Percentiles rank a stretch among this genome's conserved stretches.
phyloP scores from a whole-genome alignment of 2,329 filamentous ascomycete species.

The Zalaria sp. region DNA sequence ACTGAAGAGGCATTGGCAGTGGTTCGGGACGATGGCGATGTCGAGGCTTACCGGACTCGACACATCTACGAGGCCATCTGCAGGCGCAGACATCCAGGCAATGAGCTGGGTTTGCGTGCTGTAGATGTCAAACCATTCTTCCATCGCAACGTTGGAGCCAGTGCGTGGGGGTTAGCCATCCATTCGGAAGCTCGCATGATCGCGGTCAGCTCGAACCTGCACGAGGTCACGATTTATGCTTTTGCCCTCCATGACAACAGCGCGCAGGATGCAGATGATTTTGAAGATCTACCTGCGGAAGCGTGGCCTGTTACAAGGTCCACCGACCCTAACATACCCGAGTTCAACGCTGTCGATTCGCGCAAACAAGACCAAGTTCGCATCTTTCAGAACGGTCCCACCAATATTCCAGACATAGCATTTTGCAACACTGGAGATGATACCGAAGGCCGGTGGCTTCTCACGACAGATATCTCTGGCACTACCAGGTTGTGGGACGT shows the following conservation, averaged over 20 bases:
- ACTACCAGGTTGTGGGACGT: conserved; percentile 34
- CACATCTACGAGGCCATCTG: conserved; percentile 20
- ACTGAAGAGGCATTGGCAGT: conserved; percentile 35
- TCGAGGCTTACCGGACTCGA: conserved; percentile 26
- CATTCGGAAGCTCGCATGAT: conserved; percentile 72
- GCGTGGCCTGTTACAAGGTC: too few relatives aligned
- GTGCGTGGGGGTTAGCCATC: conserved; percentile 80
- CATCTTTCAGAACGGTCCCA: conserved; percentile 14
- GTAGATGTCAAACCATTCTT: conserved; percentile 45
- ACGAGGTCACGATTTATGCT: conserved; percentile 43
- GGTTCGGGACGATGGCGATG: conserved; percentile 43
- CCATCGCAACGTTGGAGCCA: conserved; percentile 57
- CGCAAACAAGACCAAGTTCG: neutral
- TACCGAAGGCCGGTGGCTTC: conserved; percentile 39
- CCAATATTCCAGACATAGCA: conserved; percentile 43
- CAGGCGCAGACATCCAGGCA: conserved; percentile 16
- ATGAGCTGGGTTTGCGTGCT: conserved; percentile 23
- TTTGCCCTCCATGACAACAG: conserved; percentile 35
- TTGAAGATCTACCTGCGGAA: too few relatives aligned
- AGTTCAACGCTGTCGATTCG: too few relatives aligned
- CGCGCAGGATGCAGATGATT: conserved; percentile 4
- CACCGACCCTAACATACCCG: too few relatives aligned
- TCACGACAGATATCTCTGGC: conserved; percentile 43
- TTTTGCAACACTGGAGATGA: conserved; percentile 47
- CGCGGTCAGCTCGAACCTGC: conserved; percentile 68